Evolutionary conservation across 306 rosid genomes (phyloP).

Genomic region (Nissolia schottii): DNA sequence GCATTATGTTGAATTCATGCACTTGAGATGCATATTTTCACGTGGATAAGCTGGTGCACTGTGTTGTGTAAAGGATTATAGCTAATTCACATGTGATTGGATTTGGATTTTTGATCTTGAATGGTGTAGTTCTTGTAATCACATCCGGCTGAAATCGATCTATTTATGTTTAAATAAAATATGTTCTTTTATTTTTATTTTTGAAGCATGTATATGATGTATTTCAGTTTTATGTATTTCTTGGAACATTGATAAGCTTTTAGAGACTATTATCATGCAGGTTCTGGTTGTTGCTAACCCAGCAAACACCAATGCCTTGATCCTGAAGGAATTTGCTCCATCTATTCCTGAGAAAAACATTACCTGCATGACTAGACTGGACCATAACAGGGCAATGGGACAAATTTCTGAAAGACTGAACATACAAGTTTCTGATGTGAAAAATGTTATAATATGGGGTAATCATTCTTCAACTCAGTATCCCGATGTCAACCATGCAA

Average conservation of each 20-base stretch:
- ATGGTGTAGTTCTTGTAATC: neutral
- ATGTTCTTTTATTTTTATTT: neutral
- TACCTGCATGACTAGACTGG: slow-evolving; percentile 84
- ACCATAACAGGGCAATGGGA: slow-evolving; percentile 96
- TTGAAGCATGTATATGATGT: neutral
- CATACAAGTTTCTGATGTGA: slow-evolving; percentile 81
- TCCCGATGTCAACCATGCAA: slow-evolving; percentile 96
- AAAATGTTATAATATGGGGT: slow-evolving; percentile 96
- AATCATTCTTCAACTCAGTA: slow-evolving; percentile 96
- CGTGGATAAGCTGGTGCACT: neutral
- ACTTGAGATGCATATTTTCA: neutral
- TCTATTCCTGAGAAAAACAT: slow-evolving; percentile 91
- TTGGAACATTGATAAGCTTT: neutral
- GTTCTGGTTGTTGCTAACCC: slow-evolving; percentile 99
- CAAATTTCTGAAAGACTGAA: slow-evolving; percentile 89
- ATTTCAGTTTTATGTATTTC: neutral
- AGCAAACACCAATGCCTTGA: slow-evolving; percentile 96
- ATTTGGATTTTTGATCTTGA: neutral
- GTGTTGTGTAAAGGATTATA: neutral
- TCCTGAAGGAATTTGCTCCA: slow-evolving; percentile 95
- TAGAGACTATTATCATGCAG: slow-evolving; percentile 42
- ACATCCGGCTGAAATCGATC: neutral
- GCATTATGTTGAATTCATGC: neutral
- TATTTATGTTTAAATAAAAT: neutral
- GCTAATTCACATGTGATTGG: neutral